Conservation (phyloP, 148 eudicot genomes). For the Nepenthes mirabilis region DNA sequence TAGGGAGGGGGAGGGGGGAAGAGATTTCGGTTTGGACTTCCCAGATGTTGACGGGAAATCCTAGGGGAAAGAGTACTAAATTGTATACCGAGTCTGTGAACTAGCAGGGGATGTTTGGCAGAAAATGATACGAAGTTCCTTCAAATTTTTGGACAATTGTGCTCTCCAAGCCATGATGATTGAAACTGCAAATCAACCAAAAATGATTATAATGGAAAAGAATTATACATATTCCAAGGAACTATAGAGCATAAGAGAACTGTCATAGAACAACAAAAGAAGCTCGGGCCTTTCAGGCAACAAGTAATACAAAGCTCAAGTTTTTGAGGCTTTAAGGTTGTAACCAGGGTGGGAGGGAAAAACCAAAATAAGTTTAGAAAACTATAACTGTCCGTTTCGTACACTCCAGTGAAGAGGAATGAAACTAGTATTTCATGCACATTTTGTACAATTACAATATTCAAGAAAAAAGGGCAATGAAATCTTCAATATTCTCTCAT, state of each 20-base stretch:
- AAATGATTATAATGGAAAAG: not conserved
- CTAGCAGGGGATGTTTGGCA: slow-evolving; percentile 80
- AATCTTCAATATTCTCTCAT: too few species aligned
- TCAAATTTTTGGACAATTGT: slow-evolving; percentile 55
- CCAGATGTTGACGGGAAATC: not conserved
- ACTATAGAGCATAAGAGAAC: too few species aligned
- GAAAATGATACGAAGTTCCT: slow-evolving; percentile 80
- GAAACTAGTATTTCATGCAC: too few species aligned
- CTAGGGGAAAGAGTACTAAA: not conserved
- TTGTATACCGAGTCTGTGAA: slow-evolving; percentile 55
- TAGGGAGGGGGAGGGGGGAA: not conserved
- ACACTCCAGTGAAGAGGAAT: too few species aligned
- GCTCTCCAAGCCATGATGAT: slow-evolving; percentile 67
- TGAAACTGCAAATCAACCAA: slow-evolving; percentile 5
- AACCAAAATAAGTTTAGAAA: too few species aligned
- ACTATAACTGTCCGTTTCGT: too few species aligned
- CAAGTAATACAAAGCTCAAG: too few species aligned
- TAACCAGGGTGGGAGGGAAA: too few species aligned
- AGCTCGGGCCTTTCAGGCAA: not conserved
- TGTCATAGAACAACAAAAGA: too few species aligned
- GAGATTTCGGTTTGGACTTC: not conserved
- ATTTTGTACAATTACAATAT: too few species aligned
- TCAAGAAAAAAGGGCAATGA: too few species aligned
- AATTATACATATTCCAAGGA: not conserved
- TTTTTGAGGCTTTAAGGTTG: too few species aligned